Base-by-base conservation (phyloP, 225 moss, liverwort and hornwort genomes). In the Physcomitrium patens region DNA sequence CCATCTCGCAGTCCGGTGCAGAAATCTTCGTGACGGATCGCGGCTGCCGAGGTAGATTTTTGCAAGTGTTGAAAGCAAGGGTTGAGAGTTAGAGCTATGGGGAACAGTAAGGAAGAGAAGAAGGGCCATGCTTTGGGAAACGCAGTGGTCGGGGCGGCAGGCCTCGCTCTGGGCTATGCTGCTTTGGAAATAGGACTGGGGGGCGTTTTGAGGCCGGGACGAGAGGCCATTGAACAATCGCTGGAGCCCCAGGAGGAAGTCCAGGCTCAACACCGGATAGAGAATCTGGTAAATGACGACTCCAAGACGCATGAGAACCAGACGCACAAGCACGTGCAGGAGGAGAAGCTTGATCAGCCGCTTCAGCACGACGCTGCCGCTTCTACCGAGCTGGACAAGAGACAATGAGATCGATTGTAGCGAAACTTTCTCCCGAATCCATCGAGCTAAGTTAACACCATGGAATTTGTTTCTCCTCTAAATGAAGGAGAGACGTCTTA, bases 111-210 rank as follows among this genome's bases (percentile, higher is more conserved):
- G 73, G 80, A 84, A 16, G 65, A 69, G 69, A 77, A 27, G 74
- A 84, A 84, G 61, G 5, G n/a, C n/a, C 63, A 58, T 1, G 77
- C 80, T 42, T 0, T 77, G 3, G 84, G 52, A 6, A 77, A 12
- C 54, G 84, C 55, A 42, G 84, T 50, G 54, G 56, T 81, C 26
- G 84, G 78, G n/a, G 67, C 73, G 54, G 84, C 80, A 22, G 75
- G 84, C 65, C 75, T 84, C 13, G 84, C 84, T 20, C 80, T 84
- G 1, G 84, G 84, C 24, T 84, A 80, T 20, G 84, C 84, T 49
- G 84, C 84, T 57, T 3, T 84, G 64, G 84, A 84, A 67, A 37
- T 84, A 12, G 84, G 84, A 12, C 13, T 80, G 4, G 80, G 77
- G 0, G 65, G 80, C 60, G 60, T 66, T 10, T 60, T 84, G 10